These are phyloP conservation scores for Sporodiniella umbellata DNA, from an alignment of 371 early-diverging fungal species.

Conservation along the genomic window DNA sequence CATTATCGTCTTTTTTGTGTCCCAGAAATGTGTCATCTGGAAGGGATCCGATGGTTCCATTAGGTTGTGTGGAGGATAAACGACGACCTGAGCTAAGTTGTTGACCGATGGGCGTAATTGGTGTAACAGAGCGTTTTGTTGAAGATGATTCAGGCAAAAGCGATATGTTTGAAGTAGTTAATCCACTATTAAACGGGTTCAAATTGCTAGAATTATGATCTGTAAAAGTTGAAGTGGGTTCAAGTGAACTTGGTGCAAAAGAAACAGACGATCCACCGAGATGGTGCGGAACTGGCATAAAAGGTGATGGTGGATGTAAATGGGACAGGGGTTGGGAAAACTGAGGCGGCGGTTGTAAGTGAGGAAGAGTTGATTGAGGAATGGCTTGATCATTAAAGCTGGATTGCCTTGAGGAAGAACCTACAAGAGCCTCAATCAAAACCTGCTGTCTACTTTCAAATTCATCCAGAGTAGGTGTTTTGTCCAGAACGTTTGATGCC, in stretches of 20 bases:
- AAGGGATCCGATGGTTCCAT: not conserved
- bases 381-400: not conserved
- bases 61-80: constrained; percentile 4
- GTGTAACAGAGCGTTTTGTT: constrained; percentile 14
- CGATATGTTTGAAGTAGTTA: constrained; percentile 1
- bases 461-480: constrained; percentile 3
- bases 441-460: constrained; percentile 19
- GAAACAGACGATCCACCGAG: constrained; percentile 5
- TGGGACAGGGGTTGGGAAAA: not conserved
- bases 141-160: constrained; percentile 1
- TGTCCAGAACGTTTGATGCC: not conserved
- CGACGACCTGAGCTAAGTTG: constrained; percentile 13
- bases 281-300: constrained; percentile 12
- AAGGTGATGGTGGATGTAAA: constrained; percentile 3
- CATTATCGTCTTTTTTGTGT: not conserved
- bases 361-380: not conserved
- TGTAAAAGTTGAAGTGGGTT: constrained; percentile 6
- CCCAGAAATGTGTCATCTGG: not conserved
- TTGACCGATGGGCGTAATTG: constrained; percentile 41
- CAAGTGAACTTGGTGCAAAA: constrained; percentile 2
- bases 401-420: constrained; percentile 4
- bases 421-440: constrained; percentile 20
- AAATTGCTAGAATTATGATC: constrained; percentile 4
- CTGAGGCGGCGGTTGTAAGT: not conserved
- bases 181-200: constrained; percentile 13